Evolutionary conservation across 345 rosid species (phyloP).

Genomic region (Corchorus olitorius): DNA sequence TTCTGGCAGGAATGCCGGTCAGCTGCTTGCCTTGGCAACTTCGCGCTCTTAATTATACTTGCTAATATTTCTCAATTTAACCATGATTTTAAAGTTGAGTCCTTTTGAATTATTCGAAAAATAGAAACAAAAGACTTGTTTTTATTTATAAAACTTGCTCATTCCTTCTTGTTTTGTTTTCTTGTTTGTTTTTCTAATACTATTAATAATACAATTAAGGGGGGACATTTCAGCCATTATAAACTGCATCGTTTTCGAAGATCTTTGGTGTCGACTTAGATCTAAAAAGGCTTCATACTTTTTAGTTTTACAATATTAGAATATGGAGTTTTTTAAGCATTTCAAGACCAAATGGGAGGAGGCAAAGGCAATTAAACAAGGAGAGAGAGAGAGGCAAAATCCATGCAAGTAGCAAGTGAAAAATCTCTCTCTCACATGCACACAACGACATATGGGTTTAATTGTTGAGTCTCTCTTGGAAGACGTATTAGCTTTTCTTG

Average conservation of each 20-base stretch:
- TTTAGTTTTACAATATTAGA: constrained; percentile 18
- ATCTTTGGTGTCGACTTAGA: constrained; percentile 3
- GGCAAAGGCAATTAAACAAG: constrained; percentile 28
- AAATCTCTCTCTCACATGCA: constrained; percentile 8
- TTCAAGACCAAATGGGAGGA: constrained; percentile 30
- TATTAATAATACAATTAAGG: too few species aligned
- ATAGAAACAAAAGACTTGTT: background rate
- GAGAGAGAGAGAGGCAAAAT: constrained; percentile 25
- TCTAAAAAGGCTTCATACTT: constrained; percentile 5
- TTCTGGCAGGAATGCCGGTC: background rate
- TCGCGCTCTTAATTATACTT: too few species aligned
- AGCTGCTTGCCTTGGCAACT: background rate
- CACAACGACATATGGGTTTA: constrained; percentile 16
- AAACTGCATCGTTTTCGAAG: background rate
- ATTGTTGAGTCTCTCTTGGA: constrained; percentile 23
- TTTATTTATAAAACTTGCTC: background rate
- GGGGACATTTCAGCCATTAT: constrained; percentile 11
- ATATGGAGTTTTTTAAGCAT: constrained; percentile 13
- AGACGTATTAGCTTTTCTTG: constrained; percentile 18
- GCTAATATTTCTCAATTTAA: background rate
- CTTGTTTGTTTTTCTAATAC: too few species aligned
- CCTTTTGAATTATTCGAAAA: background rate
- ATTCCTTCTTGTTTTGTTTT: background rate
- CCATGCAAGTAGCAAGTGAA: constrained; percentile 14
- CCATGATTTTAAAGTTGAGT: background rate